These are phyloP conservation scores for Aspergillus novofumigatus DNA, from an alignment of 2,329 filamentous ascomycete species.

Conservation along the genomic window DNA sequence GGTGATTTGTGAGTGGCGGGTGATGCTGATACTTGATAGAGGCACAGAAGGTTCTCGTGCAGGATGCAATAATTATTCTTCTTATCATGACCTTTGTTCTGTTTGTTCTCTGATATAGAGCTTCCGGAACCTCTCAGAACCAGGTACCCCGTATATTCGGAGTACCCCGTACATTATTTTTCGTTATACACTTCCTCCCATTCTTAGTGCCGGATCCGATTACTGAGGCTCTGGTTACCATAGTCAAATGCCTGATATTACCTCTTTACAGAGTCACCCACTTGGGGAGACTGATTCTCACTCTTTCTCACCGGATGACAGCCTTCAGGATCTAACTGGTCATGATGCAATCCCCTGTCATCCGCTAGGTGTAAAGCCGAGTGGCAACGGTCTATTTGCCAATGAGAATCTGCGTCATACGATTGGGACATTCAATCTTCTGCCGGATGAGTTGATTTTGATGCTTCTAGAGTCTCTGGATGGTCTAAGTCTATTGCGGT, in stretches of 20 bases:
- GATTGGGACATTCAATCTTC: conserved; percentile 60
- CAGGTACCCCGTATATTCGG: background rate
- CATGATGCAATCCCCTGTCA: conserved; percentile 65
- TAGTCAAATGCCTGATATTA: conserved; percentile 31
- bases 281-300: conserved; percentile 10
- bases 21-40: background rate
- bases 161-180: background rate
- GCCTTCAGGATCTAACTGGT: conserved; percentile 40
- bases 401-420: conserved; percentile 62
- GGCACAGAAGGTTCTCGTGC: background rate
- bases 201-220: background rate
- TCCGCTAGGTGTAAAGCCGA: conserved; percentile 78
- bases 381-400: conserved; percentile 73
- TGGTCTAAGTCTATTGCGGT: conserved; percentile 53
- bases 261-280: conserved; percentile 20
- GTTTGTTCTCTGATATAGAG: background rate
- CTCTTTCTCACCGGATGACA: conserved; percentile 6
- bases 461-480: conserved; percentile 73
- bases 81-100: background rate
- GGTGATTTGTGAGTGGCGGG: background rate
- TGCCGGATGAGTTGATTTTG: conserved; percentile 79
- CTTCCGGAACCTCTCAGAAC: too few relatives aligned
- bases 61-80: background rate
- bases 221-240: background rate
- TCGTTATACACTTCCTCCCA: background rate